phyloP scores from a whole-genome alignment of 768 basidiomycete genomes.

The Cyclocybe cylindracea region DNA sequence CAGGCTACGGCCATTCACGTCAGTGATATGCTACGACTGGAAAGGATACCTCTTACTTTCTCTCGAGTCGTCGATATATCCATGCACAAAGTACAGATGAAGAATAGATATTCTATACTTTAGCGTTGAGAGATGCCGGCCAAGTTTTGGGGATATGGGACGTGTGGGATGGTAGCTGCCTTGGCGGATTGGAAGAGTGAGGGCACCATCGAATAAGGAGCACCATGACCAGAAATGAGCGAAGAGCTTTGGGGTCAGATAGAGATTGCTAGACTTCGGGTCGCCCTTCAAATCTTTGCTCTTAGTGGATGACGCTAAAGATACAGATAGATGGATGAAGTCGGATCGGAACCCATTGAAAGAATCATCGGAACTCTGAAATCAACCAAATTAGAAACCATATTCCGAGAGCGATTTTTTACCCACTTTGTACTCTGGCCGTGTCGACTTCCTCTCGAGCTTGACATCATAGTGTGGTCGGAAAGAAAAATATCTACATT shows the following conservation, averaged over 20 bases:
- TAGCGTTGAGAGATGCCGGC: slow-evolving; percentile 84
- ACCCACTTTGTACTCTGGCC: slow-evolving; percentile 50
- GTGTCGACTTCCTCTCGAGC: slow-evolving; percentile 47
- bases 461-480: slow-evolving; percentile 77
- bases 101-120: slow-evolving; percentile 84
- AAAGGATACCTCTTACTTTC: slow-evolving; percentile 43
- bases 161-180: slow-evolving; percentile 79
- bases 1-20: slow-evolving; percentile 49
- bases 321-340: slow-evolving; percentile 90
- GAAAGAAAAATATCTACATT: slow-evolving; percentile 81
- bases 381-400: background rate
- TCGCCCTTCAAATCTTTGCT: slow-evolving; percentile 23
- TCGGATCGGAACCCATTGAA: slow-evolving; percentile 90
- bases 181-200: slow-evolving; percentile 85
- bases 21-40: background rate
- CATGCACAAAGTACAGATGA: slow-evolving; percentile 83
- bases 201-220: slow-evolving; percentile 73
- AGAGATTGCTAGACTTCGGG: slow-evolving; percentile 63
- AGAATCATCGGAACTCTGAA: slow-evolving; percentile 62
- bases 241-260: slow-evolving; percentile 83
- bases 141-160: slow-evolving; percentile 81
- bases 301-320: slow-evolving; percentile 67
- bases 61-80: slow-evolving; percentile 78
- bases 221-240: slow-evolving; percentile 95
- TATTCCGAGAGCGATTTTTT: background rate